A percentile compares a stretch with the other conserved stretches of the same genome.
phyloP scores from a whole-genome alignment of 768 basidiomycete species.

The Lactarius akahatsu region DNA sequence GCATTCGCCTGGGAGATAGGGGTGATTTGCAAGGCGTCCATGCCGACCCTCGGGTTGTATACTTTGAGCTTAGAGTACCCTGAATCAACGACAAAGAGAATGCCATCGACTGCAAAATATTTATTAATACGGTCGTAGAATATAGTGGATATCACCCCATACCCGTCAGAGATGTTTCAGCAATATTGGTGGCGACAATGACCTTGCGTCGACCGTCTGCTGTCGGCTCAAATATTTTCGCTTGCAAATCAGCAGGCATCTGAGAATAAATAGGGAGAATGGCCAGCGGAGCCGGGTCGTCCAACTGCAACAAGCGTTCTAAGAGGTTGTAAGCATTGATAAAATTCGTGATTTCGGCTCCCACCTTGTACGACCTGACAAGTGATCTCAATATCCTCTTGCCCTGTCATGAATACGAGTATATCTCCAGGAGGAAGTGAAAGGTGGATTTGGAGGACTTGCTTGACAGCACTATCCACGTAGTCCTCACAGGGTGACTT shows the following conservation, averaged over 20 bases:
- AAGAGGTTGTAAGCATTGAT: conserved; percentile 18
- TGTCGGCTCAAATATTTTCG: conserved; percentile 95
- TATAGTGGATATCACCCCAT: conserved; percentile 20
- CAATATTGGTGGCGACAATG: conserved; percentile 98
- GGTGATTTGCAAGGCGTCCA: conserved; percentile 99
- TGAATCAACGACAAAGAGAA: conserved; percentile 93
- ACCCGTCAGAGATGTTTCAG: conserved; percentile 96
- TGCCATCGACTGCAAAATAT: conserved; percentile 78
- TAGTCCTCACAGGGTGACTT: conserved; percentile 99
- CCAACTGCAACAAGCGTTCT: conserved; percentile 92
- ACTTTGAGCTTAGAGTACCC: conserved; percentile 98
- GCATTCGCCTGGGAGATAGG: conserved; percentile 99
- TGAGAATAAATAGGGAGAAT: conserved; percentile 99
- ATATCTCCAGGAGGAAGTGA: conserved; percentile 93
- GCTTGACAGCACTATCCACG: conserved; percentile 97
- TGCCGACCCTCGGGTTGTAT: conserved; percentile 98
- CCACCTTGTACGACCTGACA: conserved; percentile 90
- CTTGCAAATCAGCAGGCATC: conserved; percentile 98
- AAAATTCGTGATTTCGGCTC: conserved; percentile 28
- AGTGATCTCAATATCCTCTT: conserved; percentile 97
- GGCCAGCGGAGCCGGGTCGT: conserved; percentile 82
- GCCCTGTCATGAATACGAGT: conserved; percentile 98
- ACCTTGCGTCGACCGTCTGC: conserved; percentile 93
- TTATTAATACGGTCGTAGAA: conserved; percentile 22
- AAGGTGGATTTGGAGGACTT: conserved; percentile 94